Evolutionary conservation across 768 basidiomycete genomes (phyloP).

Genomic region (Russula earlei): DNA sequence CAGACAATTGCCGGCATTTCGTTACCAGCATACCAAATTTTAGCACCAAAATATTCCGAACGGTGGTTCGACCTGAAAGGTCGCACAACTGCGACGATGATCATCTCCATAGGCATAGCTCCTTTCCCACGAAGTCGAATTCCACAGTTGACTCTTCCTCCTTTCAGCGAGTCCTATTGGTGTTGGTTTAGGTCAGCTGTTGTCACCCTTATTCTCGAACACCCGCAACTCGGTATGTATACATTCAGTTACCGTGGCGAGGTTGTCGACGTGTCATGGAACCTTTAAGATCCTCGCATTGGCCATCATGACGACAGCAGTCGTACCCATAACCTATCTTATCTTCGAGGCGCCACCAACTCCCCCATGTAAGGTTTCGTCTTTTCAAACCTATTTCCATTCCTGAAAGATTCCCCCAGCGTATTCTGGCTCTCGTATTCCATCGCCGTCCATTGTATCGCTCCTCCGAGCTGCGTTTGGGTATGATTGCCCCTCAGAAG

Average conservation of each 20-base stretch:
- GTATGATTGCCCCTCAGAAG: conserved; percentile 29
- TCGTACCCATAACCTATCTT: conserved; percentile 47
- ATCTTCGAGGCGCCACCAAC: conserved; percentile 56
- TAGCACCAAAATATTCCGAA: conserved; percentile 76
- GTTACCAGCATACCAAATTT: conserved; percentile 66
- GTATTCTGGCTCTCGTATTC: conserved; percentile 50
- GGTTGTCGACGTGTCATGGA: not conserved
- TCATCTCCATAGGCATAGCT: conserved; percentile 35
- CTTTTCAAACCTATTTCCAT: not conserved
- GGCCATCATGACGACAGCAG: conserved; percentile 59
- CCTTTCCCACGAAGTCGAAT: not conserved
- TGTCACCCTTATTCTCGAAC: conserved; percentile 48
- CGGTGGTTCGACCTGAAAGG: conserved; percentile 72
- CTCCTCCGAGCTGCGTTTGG: conserved; percentile 48
- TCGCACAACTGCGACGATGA: conserved; percentile 71
- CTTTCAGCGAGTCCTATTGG: conserved; percentile 62
- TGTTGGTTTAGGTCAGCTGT: conserved; percentile 59
- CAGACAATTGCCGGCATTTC: conserved; percentile 58
- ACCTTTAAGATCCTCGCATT: conserved; percentile 55
- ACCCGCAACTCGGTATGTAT: conserved; percentile 45
- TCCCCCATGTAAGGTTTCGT: conserved; percentile 55
- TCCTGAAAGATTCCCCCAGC: conserved; percentile 32
- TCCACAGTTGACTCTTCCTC: not conserved
- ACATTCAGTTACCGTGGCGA: not conserved
- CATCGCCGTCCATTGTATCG: conserved; percentile 43